Conservation (phyloP, 306 rosid genomes). For the Acmispon strigosus region DNA sequence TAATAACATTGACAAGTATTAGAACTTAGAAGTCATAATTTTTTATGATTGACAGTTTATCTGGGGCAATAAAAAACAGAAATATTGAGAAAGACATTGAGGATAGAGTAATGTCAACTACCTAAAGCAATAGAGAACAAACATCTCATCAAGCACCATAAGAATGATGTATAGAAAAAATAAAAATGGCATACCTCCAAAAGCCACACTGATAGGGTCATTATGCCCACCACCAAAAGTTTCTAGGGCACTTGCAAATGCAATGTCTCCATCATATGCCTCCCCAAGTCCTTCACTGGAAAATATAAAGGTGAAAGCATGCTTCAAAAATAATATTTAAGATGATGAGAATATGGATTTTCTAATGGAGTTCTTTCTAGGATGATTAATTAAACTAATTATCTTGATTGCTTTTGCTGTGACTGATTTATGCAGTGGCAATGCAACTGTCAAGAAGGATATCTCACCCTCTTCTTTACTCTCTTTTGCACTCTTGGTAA, state of each 20-base stretch:
- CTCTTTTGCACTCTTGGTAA: background rate
- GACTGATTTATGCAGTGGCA: background rate
- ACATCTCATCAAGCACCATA: background rate
- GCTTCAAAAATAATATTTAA: slow-evolving; percentile 18
- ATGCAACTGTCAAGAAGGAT: background rate
- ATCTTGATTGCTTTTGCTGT: background rate
- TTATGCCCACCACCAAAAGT: slow-evolving; percentile 98
- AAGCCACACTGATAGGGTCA: slow-evolving; percentile 98
- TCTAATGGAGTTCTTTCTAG: background rate
- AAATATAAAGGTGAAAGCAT: slow-evolving; percentile 24
- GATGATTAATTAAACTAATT: background rate
- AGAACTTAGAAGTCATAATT: background rate
- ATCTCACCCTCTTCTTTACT: background rate
- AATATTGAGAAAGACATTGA: background rate
- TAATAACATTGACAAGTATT: background rate
- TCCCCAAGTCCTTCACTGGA: slow-evolving; percentile 97
- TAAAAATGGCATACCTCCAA: slow-evolving; percentile 65
- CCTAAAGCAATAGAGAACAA: background rate
- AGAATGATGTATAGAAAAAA: background rate
- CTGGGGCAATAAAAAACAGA: background rate
- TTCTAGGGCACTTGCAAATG: slow-evolving; percentile 97
- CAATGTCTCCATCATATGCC: slow-evolving; percentile 97
- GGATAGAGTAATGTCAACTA: background rate
- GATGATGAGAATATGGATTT: background rate
- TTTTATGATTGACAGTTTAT: background rate